Base-by-base conservation (phyloP, 2,329 filamentous ascomycete species). In the Acrodontium crateriforme region DNA sequence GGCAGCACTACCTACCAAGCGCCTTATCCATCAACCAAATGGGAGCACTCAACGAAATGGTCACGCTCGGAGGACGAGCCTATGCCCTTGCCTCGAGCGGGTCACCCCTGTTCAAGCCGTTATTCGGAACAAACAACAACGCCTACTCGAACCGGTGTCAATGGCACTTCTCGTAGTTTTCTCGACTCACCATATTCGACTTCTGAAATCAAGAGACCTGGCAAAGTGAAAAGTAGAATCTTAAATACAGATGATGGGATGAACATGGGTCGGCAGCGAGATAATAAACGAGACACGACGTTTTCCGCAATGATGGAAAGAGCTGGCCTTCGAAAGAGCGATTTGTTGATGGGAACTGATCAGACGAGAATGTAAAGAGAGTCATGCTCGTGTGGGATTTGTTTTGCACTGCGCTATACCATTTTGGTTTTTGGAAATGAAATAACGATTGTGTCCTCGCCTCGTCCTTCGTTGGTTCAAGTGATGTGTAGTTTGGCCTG, bases 291-390 rank as follows among this genome's bases (percentile, higher is more conserved):
- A n/a, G 34, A 36, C 13, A 42, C 56, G 4, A 60, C 56, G 3
- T 59, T 60, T 30, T 55, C 52, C 3, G 53, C 52, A 22, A 35
- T 60, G 24, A 59, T 60, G 56, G 55, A 56, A 41, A 34, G 49
- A 16, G 56, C 54, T 5, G 55, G 56, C 10, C 50, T 43, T 18
- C 21, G 26, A 17, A 30, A 24, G 27, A 30, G 32, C 14, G 35
- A 35, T 18, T 18, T 35, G 22, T 5, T 26, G 10, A 32, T 29
- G 29, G 32, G 32, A n/a, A n/a, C n/a, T n/a, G n/a, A n/a, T n/a
- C n/a, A n/a, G n/a, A n/a, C n/a, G n/a, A n/a, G n/a, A n/a, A n/a
- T n/a, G n/a, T n/a, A n/a, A n/a, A n/a, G n/a, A n/a, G n/a, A n/a
- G n/a, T n/a, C n/a, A n/a, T n/a, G n/a, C n/a, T n/a, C n/a, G n/a